Percentiles rank a stretch among this genome's conserved stretches.
phyloP scores from a whole-genome alignment of 1,284 basidiomycete species.

The Baeospora myosura region DNA sequence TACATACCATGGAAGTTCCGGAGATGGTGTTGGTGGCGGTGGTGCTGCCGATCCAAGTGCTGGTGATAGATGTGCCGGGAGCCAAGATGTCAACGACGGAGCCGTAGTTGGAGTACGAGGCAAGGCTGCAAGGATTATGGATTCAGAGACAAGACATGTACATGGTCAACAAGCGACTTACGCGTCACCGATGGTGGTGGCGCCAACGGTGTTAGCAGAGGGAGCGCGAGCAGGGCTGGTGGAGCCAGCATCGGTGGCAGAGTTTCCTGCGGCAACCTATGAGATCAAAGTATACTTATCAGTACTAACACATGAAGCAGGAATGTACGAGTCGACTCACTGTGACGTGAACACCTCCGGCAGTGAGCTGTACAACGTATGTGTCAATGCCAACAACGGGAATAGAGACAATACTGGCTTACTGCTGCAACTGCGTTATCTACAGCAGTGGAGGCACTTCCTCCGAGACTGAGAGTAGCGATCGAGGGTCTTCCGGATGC shows the following conservation, averaged over 20 bases:
- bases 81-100: conserved; percentile 79
- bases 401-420: too few relatives aligned
- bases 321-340: too few relatives aligned
- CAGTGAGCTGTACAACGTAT: too few relatives aligned
- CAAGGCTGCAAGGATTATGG: too few relatives aligned
- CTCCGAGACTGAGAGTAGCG: conserved; percentile 97
- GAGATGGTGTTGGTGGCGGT: conserved; percentile 63
- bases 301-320: too few relatives aligned
- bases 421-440: conserved; percentile 90
- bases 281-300: conserved; percentile 98
- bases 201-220: conserved; percentile 82
- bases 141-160: too few relatives aligned
- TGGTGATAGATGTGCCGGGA: conserved; percentile 43
- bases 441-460: conserved; percentile 85
- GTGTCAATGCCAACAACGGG: too few relatives aligned
- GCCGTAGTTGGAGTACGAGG: conserved; percentile 84
- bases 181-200: conserved; percentile 73
- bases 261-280: conserved; percentile 87
- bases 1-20: conserved; percentile 67
- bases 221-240: conserved; percentile 76
- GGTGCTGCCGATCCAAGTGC: conserved; percentile 58
- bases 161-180: too few relatives aligned
- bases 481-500: not conserved
- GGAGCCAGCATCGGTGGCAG: conserved; percentile 69
- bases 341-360: too few relatives aligned